Base-by-base conservation (phyloP, 176 grass and related monocot species). In the Tillandsia fasciculata region DNA sequence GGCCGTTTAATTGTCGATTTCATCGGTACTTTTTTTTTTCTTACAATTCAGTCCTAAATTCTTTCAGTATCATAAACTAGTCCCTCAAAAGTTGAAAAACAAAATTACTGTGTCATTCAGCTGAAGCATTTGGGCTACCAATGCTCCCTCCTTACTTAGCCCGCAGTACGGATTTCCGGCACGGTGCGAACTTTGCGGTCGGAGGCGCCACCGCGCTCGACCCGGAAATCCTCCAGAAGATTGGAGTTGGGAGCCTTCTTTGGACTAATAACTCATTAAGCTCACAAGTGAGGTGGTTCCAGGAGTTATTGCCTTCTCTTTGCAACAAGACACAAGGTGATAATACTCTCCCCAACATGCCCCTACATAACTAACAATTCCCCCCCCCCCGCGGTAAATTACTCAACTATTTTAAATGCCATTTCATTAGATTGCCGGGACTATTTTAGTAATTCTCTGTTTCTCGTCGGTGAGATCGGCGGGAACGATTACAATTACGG, bases 401-500 rank as follows among this genome's bases (percentile, higher is more conserved):
- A 8, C 54, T 59, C 5, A 42, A 20, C 54, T 59, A 59, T 17
- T 18, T 59, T 20, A 8, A 59, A 18, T 59, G 3, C n/a, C 50
- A 80, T 72, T 61, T 24, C 24, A 24, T 24, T 71, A 91, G 90
- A 76, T 67, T 93, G 90, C 77, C 78, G 82, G 72, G 83, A 86
- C 72, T 93, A 68, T 75, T 93, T 93, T 63, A 77, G 83, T 72
- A 78, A 83, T 54, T 77, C 85, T 9, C 79, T 93, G 24, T 93
- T 93, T 82, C 77, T 93, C 1, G 90, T 93, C 3, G 90, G 90
- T 58, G 90, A 93, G 83, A 93, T 93, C 64, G 90, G 85, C 75
- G 86, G 83, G 51, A 92, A 93, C 73, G 90, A 93, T 80, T 93
- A 93, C 71, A 89, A 89, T 75, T 93, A 89, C 72, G 90, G 84